Percentiles rank a stretch among this genome's conserved stretches.
Conservation (phyloP, 2,329 filamentous ascomycete genomes). For the Alternaria viburni region DNA sequence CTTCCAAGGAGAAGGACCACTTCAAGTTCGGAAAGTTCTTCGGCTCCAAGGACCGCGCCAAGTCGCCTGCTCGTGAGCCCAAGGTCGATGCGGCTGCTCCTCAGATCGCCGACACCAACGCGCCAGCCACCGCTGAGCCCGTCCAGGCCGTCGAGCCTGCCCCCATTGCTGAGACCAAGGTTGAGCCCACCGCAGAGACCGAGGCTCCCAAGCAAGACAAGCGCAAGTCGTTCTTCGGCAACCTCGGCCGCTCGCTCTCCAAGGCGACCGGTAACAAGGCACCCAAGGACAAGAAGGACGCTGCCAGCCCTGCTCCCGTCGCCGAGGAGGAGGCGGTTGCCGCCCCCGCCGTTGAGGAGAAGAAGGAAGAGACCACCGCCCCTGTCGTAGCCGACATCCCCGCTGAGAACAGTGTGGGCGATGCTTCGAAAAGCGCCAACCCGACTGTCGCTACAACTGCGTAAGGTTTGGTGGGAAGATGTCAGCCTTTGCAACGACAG, state of each 20-base stretch:
- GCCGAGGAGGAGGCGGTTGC: slow-evolving; percentile 37
- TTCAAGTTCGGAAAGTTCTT: slow-evolving; percentile 62
- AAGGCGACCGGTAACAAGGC: slow-evolving; percentile 49
- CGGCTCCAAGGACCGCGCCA: slow-evolving; percentile 59
- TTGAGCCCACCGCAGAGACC: slow-evolving; percentile 46
- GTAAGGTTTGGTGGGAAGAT: slow-evolving; percentile 52
- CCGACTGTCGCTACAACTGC: slow-evolving; percentile 51
- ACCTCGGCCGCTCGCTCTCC: slow-evolving; percentile 60
- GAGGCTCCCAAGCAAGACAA: slow-evolving; percentile 70
- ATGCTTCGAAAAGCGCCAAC: slow-evolving; percentile 47
- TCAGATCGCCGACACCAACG: slow-evolving; percentile 43
- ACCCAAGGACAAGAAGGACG: slow-evolving; percentile 43
- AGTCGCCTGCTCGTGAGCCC: slow-evolving; percentile 51
- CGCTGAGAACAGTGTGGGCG: slow-evolving; percentile 47
- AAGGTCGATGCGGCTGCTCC: slow-evolving; percentile 51
- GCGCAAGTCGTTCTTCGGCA: slow-evolving; percentile 83
- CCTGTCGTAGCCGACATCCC: slow-evolving; percentile 41
- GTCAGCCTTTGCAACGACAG: slow-evolving; percentile 47
- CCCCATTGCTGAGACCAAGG: slow-evolving; percentile 49
- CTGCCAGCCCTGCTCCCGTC: slow-evolving; percentile 42
- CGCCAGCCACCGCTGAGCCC: slow-evolving; percentile 14
- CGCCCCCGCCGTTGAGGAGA: slow-evolving; percentile 24
- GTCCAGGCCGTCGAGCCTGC: slow-evolving; percentile 28
- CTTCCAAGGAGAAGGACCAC: slow-evolving; percentile 54
- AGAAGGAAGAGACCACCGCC: slow-evolving; percentile 39